Conservation (phyloP, 2,329 filamentous ascomycete genomes). For the Xylariaceae sp. region DNA sequence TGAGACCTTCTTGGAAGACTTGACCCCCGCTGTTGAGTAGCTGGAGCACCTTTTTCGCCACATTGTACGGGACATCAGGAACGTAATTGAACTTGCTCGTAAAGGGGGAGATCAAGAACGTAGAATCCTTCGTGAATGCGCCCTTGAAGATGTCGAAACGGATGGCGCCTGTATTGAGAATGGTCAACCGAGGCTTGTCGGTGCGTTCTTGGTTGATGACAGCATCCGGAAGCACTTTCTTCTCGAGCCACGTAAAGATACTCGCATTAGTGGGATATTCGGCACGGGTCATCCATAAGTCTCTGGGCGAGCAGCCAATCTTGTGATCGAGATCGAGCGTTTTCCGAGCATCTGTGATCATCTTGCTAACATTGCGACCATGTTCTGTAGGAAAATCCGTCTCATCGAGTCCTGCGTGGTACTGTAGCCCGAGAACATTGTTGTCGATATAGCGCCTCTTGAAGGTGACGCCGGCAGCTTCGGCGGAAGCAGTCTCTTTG, state of each 20-base stretch:
- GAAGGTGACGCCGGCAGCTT: conserved; percentile 64
- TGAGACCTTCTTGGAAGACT: conserved; percentile 52
- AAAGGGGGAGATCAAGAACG: conserved; percentile 88
- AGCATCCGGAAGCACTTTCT: conserved; percentile 74
- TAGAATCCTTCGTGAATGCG: conserved; percentile 85
- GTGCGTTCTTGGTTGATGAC: conserved; percentile 64
- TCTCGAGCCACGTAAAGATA: conserved; percentile 82
- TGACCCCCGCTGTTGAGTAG: conserved; percentile 63
- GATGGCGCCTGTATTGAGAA: conserved; percentile 89
- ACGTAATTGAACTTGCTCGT: conserved; percentile 78
- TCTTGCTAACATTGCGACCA: conserved; percentile 73
- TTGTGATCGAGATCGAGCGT: conserved; percentile 73
- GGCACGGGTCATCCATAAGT: conserved; percentile 82
- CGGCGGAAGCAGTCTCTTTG: conserved; percentile 39
- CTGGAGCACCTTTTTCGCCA: conserved; percentile 72
- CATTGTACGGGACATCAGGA: conserved; percentile 78
- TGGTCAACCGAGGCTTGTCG: conserved; percentile 70
- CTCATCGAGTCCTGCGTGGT: conserved; percentile 77
- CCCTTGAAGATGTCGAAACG: conserved; percentile 97
- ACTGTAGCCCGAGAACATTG: conserved; percentile 82
- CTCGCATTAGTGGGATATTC: conserved; percentile 76
- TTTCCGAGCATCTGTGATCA: conserved; percentile 74
- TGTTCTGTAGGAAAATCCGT: conserved; percentile 77
- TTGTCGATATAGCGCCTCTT: conserved; percentile 89
- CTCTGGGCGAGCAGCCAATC: conserved; percentile 83